A percentile compares a stretch with the other conserved stretches of the same genome.
These are phyloP conservation scores for Colletotrichum sp. DNA, from an alignment of 2,329 filamentous ascomycete genomes.

Conservation along the genomic window DNA sequence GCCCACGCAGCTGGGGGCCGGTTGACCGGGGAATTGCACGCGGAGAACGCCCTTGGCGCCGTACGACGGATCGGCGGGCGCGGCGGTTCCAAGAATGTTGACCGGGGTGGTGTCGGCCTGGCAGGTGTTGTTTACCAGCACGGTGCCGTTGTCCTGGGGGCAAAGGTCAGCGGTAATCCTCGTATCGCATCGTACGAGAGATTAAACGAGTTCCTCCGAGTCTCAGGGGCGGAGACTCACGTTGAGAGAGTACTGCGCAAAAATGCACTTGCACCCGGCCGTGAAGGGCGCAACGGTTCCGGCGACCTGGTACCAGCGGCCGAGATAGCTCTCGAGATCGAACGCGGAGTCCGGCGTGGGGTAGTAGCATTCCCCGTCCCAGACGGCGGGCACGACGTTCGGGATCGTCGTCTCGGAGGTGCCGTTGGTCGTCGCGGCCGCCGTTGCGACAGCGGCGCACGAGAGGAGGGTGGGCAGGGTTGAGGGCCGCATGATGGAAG, in stretches of 20 bases:
- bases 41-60: slow-evolving; percentile 32
- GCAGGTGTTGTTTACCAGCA: slow-evolving; percentile 37
- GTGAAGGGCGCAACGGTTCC: slow-evolving; percentile 35
- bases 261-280: slow-evolving; percentile 35
- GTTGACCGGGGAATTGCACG: slow-evolving; percentile 35
- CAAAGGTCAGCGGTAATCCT: neutral
- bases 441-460: slow-evolving; percentile 7
- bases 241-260: slow-evolving; percentile 35
- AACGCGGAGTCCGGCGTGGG: slow-evolving; percentile 32
- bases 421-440: slow-evolving; percentile 16
- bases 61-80: slow-evolving; percentile 31
- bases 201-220: neutral
- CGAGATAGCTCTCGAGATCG: slow-evolving; percentile 32
- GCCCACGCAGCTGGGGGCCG: slow-evolving; percentile 30
- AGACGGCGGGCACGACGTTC: slow-evolving; percentile 31
- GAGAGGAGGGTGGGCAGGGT: slow-evolving; percentile 4
- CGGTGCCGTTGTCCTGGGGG: slow-evolving; percentile 33
- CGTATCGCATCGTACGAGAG: neutral
- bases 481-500: slow-evolving; percentile 4
- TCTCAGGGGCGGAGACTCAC: slow-evolving; percentile 16
- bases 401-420: neutral
- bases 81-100: slow-evolving; percentile 34
- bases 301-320: slow-evolving; percentile 38
- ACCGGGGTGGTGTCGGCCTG: slow-evolving; percentile 27
- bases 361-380: slow-evolving; percentile 36